Conservation (phyloP, 306 rosid genomes). For the Hylodesmum podocarpum region DNA sequence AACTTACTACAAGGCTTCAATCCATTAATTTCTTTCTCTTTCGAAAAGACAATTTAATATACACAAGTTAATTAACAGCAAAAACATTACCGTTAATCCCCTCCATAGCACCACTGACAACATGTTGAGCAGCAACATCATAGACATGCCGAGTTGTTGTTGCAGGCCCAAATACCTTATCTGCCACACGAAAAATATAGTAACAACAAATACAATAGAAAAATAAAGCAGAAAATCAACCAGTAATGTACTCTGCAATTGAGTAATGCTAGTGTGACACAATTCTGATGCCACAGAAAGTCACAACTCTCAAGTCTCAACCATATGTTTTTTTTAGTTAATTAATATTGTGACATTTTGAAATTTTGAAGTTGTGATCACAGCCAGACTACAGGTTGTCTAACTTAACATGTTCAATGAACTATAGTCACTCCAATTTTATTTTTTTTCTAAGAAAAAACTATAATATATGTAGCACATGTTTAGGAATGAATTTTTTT, state of each 20-base stretch:
- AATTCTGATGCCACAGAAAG: background rate
- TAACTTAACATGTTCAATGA: background rate
- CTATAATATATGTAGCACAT: background rate
- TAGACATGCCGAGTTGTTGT: conserved; percentile 92
- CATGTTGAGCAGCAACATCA: conserved; percentile 88
- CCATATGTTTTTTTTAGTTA: background rate
- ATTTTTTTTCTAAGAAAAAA: background rate
- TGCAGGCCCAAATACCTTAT: conserved; percentile 83
- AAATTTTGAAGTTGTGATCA: background rate
- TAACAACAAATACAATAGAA: background rate
- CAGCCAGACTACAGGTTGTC: background rate
- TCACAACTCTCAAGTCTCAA: conserved; percentile 14
- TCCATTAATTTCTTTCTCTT: conserved; percentile 7
- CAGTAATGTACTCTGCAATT: conserved; percentile 8
- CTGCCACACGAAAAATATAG: conserved; percentile 23
- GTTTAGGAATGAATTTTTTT: background rate
- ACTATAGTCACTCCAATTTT: background rate
- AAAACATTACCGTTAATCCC: conserved; percentile 72
- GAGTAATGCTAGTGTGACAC: background rate
- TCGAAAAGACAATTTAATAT: background rate
- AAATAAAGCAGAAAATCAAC: background rate
- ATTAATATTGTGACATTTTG: background rate
- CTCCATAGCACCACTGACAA: conserved; percentile 84
- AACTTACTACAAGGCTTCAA: background rate
- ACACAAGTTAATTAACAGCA: background rate